Percentiles rank a stretch among this genome's conserved stretches.
Evolutionary conservation across 2,329 filamentous ascomycete species (phyloP).

Genomic region (Fusarium setosum): DNA sequence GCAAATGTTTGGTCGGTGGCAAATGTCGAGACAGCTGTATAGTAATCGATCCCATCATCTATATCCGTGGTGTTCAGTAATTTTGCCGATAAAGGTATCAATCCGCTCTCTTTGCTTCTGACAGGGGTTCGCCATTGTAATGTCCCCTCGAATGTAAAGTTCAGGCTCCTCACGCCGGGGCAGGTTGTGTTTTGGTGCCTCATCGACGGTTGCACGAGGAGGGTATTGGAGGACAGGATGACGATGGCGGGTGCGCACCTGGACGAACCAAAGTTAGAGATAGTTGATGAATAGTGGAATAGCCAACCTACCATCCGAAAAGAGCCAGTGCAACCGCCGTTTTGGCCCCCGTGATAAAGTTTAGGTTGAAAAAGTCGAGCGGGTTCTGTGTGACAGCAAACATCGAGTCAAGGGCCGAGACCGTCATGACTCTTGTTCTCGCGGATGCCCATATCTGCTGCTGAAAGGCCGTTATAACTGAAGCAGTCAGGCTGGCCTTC

Average conservation of each 20-base stretch:
- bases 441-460: constrained; percentile 1
- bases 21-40: too few relatives aligned
- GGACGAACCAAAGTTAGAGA: background rate
- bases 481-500: constrained; percentile 1
- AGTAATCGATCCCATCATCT: background rate
- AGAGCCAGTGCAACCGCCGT: constrained; percentile 1
- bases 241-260: constrained; percentile 1
- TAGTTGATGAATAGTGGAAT: background rate
- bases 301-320: background rate
- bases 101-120: background rate
- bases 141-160: constrained; percentile 3
- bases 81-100: background rate
- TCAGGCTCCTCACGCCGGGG: constrained; percentile 7
- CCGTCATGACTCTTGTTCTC: background rate
- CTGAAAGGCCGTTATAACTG: background rate
- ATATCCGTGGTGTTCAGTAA: background rate
- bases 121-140: background rate
- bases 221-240: constrained; percentile 4
- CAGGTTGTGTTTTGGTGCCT: background rate
- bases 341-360: background rate
- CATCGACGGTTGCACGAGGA: background rate
- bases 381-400: constrained; percentile 15
- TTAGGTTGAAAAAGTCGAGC: background rate
- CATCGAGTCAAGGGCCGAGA: background rate
- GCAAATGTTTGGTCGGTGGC: background rate